A percentile compares a stretch with the other conserved stretches of the same genome.
Evolutionary conservation across 2,329 filamentous ascomycete species (phyloP).

Genomic region (Epichloe gansuensis): DNA sequence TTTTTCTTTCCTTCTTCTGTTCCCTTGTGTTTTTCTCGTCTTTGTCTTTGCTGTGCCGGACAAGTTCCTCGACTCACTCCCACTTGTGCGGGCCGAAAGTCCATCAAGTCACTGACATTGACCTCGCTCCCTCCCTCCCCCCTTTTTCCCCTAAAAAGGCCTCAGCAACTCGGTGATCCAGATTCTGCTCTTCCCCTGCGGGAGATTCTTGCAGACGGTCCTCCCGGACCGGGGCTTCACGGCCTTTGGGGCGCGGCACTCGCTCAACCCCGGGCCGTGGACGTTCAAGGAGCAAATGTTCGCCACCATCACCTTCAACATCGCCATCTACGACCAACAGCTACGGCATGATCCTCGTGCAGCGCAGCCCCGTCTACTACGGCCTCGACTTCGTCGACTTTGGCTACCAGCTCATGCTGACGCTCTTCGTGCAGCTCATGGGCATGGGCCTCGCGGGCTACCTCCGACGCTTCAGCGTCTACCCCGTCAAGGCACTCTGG

Average conservation of each 20-base stretch:
- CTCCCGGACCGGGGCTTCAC: conserved; percentile 34
- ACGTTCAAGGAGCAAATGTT: conserved; percentile 48
- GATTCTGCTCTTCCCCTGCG: conserved; percentile 23
- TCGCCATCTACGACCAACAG: conserved; percentile 34
- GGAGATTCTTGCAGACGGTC: conserved; percentile 29
- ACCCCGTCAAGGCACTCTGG: conserved; percentile 39
- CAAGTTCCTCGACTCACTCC: no score
- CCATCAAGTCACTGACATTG: background rate
- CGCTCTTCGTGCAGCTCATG: conserved; percentile 37
- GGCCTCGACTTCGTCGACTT: conserved; percentile 27
- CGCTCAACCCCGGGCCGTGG: conserved; percentile 41
- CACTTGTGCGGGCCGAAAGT: no score
- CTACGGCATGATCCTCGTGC: conserved; percentile 34
- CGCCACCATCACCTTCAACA: conserved; percentile 47
- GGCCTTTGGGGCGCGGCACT: conserved; percentile 27
- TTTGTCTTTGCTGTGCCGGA: no score
- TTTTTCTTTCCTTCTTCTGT: background rate
- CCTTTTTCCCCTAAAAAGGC: conserved; percentile 5
- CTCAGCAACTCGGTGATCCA: conserved; percentile 28
- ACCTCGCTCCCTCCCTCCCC: background rate
- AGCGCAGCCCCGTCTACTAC: conserved; percentile 32
- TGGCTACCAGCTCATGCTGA: conserved; percentile 34
- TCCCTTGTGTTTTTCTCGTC: no score
- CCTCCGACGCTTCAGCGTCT: conserved; percentile 37
- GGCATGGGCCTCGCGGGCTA: conserved; percentile 43